Conservation (phyloP, 2,329 filamentous ascomycete species). For the Lasiodiplodia theobromae region DNA sequence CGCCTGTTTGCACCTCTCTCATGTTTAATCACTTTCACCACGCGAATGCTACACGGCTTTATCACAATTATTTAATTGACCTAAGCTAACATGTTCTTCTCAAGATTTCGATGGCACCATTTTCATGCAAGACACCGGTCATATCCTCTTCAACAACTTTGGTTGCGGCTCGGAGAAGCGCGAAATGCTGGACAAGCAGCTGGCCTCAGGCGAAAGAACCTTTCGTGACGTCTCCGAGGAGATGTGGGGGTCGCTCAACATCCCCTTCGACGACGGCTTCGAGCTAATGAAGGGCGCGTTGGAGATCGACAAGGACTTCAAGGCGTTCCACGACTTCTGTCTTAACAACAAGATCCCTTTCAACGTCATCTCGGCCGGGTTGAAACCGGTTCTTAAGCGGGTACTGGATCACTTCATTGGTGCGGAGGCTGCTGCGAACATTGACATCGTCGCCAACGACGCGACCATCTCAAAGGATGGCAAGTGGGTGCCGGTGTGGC, state of each 20-base stretch:
- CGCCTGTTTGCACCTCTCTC: background rate
- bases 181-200: constrained; percentile 66
- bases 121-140: constrained; percentile 71
- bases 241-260: constrained; percentile 72
- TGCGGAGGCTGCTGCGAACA: constrained; percentile 64
- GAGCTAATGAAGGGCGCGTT: constrained; percentile 67
- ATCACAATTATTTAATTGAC: background rate
- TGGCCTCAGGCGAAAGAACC: constrained; percentile 69
- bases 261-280: constrained; percentile 73
- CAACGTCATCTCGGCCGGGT: constrained; percentile 72
- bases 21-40: background rate
- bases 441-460: constrained; percentile 74
- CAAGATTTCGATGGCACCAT: constrained; percentile 75
- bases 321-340: constrained; percentile 70
- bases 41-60: background rate
- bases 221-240: constrained; percentile 76
- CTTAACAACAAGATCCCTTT: constrained; percentile 69
- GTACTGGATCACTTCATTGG: constrained; percentile 72
- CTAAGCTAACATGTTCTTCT: background rate
- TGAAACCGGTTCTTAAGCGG: constrained; percentile 68
- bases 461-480: constrained; percentile 66
- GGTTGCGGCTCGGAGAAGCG: constrained; percentile 67
- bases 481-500: constrained; percentile 70
- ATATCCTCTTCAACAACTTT: constrained; percentile 71
- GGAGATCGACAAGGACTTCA: constrained; percentile 70